phyloP scores from a whole-genome alignment of 1,284 basidiomycete genomes.

The Trametes sp. region DNA sequence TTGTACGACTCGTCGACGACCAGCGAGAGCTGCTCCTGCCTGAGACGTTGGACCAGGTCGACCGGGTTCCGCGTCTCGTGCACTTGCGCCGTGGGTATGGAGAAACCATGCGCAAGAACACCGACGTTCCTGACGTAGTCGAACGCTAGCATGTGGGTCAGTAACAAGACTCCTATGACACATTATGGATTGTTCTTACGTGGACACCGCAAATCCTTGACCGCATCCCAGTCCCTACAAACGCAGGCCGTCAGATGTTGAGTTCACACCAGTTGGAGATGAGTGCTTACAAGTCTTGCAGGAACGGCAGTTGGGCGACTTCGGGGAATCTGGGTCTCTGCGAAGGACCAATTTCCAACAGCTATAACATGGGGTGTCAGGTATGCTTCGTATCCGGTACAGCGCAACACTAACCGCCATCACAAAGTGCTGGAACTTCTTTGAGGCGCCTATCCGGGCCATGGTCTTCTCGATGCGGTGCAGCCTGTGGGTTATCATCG shows the following conservation, averaged over 20 bases:
- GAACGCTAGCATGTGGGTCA: slow-evolving; percentile 12
- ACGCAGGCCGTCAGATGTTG: no score
- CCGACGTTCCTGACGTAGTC: slow-evolving; percentile 5
- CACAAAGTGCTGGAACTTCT: slow-evolving; percentile 11
- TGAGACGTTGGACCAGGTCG: slow-evolving; percentile 16
- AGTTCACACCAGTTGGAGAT: no score
- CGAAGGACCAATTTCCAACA: slow-evolving; percentile 10
- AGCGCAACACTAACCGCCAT: slow-evolving; percentile 15
- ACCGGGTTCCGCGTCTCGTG: slow-evolving; percentile 12
- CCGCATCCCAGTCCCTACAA: slow-evolving; percentile 20
- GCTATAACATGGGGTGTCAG: not conserved
- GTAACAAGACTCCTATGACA: not conserved
- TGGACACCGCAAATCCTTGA: slow-evolving; percentile 2
- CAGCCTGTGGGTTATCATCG: slow-evolving; percentile 5
- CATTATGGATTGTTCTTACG: slow-evolving; percentile 3
- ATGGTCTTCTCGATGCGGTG: slow-evolving; percentile 7
- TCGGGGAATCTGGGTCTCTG: slow-evolving; percentile 5
- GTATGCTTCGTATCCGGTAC: no score
- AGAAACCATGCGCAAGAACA: slow-evolving; percentile 16
- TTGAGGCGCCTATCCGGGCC: not conserved
- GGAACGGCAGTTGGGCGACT: slow-evolving; percentile 4
- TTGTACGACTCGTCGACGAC: slow-evolving; percentile 23
- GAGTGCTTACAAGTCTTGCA: slow-evolving; percentile 11
- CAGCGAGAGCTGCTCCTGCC: slow-evolving; percentile 14
- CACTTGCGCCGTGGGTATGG: not conserved